Evolutionary conservation across 805 yeast genomes (phyloP).

Genomic region (Candida bentonensis): DNA sequence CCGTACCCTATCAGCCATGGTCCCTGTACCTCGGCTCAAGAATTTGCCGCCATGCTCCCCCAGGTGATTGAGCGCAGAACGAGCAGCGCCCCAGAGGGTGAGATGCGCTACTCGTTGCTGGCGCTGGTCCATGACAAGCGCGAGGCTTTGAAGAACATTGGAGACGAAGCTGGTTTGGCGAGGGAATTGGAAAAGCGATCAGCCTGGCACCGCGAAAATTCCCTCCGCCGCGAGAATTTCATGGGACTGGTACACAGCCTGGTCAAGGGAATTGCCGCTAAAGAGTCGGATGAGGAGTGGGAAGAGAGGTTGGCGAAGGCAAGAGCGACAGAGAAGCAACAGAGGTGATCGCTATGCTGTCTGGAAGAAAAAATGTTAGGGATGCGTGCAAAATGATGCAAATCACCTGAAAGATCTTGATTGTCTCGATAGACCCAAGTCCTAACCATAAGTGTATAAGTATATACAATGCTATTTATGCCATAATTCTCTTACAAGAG

Average conservation of each 20-base stretch:
- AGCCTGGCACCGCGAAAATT: slow-evolving; percentile 40
- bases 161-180: slow-evolving; percentile 26
- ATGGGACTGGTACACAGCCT: slow-evolving; percentile 36
- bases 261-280: slow-evolving; percentile 16
- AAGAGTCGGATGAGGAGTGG: background rate
- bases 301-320: background rate
- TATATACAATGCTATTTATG: too few relatives aligned
- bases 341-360: too few relatives aligned
- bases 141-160: slow-evolving; percentile 22
- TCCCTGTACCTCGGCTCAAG: slow-evolving; percentile 22
- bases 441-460: too few relatives aligned
- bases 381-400: too few relatives aligned
- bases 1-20: slow-evolving; percentile 42
- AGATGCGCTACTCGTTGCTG: slow-evolving; percentile 41
- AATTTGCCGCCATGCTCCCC: slow-evolving; percentile 31
- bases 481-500: too few relatives aligned
- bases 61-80: slow-evolving; percentile 34
- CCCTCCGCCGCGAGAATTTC: slow-evolving; percentile 39
- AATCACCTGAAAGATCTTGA: too few relatives aligned
- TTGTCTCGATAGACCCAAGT: too few relatives aligned
- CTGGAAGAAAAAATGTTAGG: too few relatives aligned
- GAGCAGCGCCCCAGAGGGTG: slow-evolving; percentile 29
- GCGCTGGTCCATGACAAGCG: slow-evolving; percentile 41
- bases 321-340: too few relatives aligned
- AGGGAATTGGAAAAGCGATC: slow-evolving; percentile 35